Evolutionary conservation across 2,329 filamentous ascomycete genomes (phyloP).

Genomic region (Fusarium lateritium): DNA sequence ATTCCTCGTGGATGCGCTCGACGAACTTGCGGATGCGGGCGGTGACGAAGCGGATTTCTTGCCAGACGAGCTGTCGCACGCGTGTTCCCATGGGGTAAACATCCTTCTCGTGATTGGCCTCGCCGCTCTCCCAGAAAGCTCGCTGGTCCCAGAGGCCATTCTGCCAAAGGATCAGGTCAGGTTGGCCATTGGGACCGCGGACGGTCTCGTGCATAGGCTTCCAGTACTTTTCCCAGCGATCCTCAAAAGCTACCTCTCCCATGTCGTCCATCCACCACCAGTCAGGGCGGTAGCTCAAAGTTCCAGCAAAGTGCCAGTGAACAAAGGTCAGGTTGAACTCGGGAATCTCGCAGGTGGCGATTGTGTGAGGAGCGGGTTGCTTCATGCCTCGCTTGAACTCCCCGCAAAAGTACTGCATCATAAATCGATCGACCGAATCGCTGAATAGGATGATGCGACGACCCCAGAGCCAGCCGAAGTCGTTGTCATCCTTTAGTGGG

Average conservation of each 20-base stretch:
- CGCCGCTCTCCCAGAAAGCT: constrained; percentile 38
- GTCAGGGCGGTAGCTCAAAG: constrained; percentile 34
- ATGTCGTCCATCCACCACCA: constrained; percentile 47
- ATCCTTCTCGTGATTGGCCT: constrained; percentile 37
- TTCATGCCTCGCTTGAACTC: constrained; percentile 35
- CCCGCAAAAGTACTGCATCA: constrained; percentile 42
- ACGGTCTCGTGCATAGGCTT: constrained; percentile 33
- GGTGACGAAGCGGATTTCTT: constrained; percentile 37
- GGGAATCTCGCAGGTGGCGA: constrained; percentile 35
- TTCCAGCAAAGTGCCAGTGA: constrained; percentile 41
- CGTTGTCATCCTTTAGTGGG: constrained; percentile 31
- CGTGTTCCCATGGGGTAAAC: constrained; percentile 39
- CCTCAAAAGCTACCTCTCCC: constrained; percentile 37
- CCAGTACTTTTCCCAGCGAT: constrained; percentile 41
- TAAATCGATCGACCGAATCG: constrained; percentile 43
- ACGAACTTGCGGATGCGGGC: constrained; percentile 33
- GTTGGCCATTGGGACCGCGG: constrained; percentile 29
- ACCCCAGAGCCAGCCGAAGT: constrained; percentile 43
- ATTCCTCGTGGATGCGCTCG: constrained; percentile 25
- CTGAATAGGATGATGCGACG: constrained; percentile 40
- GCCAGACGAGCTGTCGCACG: constrained; percentile 35
- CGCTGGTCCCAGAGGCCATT: constrained; percentile 43
- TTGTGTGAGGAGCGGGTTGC: constrained; percentile 30
- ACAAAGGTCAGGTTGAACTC: constrained; percentile 39
- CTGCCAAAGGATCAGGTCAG: constrained; percentile 42